These are phyloP conservation scores for Fragaria vesca DNA, from an alignment of 306 rosid genomes.

Conservation along the genomic window DNA sequence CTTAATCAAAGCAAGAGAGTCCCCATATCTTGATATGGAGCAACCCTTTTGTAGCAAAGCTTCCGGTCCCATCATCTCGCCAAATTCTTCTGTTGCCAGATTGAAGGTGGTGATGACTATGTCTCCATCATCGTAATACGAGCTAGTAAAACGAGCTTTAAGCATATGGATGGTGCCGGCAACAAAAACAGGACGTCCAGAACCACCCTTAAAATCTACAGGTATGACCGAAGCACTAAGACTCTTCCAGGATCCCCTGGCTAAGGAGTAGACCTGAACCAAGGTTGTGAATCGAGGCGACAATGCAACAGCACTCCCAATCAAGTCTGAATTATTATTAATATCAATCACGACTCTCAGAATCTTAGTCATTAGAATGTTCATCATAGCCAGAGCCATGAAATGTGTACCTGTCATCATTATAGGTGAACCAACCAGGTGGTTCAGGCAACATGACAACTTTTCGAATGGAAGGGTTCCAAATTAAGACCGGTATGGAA, in stretches of 20 bases:
- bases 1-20: background rate
- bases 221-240: background rate
- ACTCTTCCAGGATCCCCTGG: background rate
- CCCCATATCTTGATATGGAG: background rate
- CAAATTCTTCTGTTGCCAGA: background rate
- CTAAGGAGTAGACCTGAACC: background rate
- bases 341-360: background rate
- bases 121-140: background rate
- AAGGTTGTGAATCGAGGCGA: background rate
- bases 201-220: background rate
- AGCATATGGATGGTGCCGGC: background rate
- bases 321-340: background rate
- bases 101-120: background rate
- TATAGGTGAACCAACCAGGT: background rate
- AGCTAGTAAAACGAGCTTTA: background rate
- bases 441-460: background rate
- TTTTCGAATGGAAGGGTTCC: background rate
- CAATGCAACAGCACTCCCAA: no score
- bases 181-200: background rate
- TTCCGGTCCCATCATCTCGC: background rate
- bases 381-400: background rate
- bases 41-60: background rate
- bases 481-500: background rate
- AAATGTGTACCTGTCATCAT: background rate
- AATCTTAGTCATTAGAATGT: background rate